phyloP scores from a whole-genome alignment of 169 alveolate genomes.

The Plasmodium sp. region DNA sequence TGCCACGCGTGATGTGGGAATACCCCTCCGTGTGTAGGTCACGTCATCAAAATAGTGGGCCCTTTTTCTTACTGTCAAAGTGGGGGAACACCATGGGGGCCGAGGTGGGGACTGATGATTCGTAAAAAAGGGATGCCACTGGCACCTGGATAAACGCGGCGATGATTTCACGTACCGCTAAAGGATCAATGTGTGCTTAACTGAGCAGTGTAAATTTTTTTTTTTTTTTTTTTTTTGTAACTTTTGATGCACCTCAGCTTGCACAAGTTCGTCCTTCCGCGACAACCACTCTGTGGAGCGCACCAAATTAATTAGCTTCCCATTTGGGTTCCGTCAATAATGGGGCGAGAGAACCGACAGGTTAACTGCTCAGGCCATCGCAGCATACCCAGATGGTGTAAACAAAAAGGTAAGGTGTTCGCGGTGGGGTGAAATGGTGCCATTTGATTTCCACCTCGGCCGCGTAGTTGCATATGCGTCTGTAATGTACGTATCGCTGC shows the following conservation, averaged over 20 bases:
- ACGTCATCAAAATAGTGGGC: not conserved
- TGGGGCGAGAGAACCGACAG: not conserved
- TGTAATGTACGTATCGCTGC: not conserved
- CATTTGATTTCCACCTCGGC: not conserved
- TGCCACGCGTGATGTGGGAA: not conserved
- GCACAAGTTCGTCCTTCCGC: not conserved
- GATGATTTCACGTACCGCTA: not conserved
- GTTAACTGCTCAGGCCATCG: not conserved
- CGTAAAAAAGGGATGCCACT: not conserved
- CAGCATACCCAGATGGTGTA: not conserved
- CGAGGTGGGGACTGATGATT: not conserved
- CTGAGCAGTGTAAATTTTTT: not conserved
- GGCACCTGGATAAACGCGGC: not conserved
- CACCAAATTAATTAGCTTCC: not conserved
- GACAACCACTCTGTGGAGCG: not conserved
- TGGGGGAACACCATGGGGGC: not conserved
- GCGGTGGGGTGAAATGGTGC: not conserved
- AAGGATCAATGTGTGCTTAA: not conserved
- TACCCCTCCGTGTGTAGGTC: not conserved
- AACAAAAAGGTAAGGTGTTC: not conserved
- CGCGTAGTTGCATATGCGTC: not conserved
- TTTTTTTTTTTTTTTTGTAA: not conserved
- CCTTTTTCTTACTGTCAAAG: not conserved
- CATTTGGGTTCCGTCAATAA: not conserved
- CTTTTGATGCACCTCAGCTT: not conserved